Percentiles rank a stretch among this genome's conserved stretches.
Conservation (phyloP, 495 filamentous ascomycete genomes). For the Aspergillus panamensis region DNA sequence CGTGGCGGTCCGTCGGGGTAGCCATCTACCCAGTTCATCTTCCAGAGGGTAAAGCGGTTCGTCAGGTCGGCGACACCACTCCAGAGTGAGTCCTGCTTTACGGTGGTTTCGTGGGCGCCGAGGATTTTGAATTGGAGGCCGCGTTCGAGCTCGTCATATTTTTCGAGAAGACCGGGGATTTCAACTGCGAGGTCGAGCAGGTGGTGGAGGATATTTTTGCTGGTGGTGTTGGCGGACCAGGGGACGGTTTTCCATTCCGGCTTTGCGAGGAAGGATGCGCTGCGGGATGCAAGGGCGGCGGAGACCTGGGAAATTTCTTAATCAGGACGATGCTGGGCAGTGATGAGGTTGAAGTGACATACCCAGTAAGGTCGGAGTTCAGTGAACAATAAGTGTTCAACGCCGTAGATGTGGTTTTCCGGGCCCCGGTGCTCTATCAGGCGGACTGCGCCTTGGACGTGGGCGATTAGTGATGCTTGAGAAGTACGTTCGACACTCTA, state of each 20-base stretch:
- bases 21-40: constrained; percentile 32
- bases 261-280: constrained; percentile 36
- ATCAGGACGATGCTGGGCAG: neutral
- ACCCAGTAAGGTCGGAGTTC: constrained; percentile 48
- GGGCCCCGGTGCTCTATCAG: constrained; percentile 46
- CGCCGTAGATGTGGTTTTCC: constrained; percentile 44
- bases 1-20: constrained; percentile 35
- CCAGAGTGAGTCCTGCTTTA: constrained; percentile 39
- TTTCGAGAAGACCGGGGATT: constrained; percentile 32
- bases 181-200: constrained; percentile 41
- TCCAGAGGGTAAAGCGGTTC: constrained; percentile 33
- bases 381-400: constrained; percentile 43
- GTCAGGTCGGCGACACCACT: constrained; percentile 37
- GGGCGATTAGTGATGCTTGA: constrained; percentile 33
- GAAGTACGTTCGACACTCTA: constrained; percentile 45
- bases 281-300: constrained; percentile 32
- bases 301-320: constrained; percentile 27
- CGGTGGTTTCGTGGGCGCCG: constrained; percentile 34
- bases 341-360: constrained; percentile 5
- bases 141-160: constrained; percentile 33
- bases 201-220: constrained; percentile 43
- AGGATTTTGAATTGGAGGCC: constrained; percentile 21
- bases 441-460: constrained; percentile 42
- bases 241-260: constrained; percentile 46
- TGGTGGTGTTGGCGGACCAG: constrained; percentile 40